These are phyloP conservation scores for Talaromyces sp. DNA, from an alignment of 2,329 filamentous ascomycete genomes.

Conservation along the genomic window DNA sequence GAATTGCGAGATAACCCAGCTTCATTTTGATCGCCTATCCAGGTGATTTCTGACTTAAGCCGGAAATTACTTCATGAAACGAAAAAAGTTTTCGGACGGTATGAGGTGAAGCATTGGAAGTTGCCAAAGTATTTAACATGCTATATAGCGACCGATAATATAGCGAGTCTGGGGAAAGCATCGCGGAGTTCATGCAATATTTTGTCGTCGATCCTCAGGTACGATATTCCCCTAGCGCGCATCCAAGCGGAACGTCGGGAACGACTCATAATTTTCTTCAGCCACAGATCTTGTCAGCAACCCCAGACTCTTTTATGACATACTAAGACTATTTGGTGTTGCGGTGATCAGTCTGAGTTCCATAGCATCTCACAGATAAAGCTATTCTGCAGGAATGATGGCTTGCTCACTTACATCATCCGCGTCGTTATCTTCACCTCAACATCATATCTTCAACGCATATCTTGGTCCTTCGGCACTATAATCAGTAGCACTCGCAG, in stretches of 20 bases:
- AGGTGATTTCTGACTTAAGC: neutral
- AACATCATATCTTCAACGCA: neutral
- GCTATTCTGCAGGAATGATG: neutral
- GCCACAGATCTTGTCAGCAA: neutral
- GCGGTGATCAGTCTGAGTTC: neutral
- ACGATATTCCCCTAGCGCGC: conserved; percentile 9
- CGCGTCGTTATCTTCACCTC: neutral
- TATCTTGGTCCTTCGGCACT: neutral
- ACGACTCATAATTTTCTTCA: neutral
- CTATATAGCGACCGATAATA: neutral
- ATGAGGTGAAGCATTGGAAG: neutral
- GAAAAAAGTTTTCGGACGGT: neutral
- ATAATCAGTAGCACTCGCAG: neutral
- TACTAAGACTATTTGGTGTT: neutral
- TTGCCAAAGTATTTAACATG: neutral
- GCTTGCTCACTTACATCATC: neutral
- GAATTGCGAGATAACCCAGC: conserved; percentile 2
- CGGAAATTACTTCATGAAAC: neutral
- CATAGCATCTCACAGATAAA: neutral
- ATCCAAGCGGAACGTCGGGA: conserved; percentile 9
- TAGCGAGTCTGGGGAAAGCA: neutral
- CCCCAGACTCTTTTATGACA: neutral
- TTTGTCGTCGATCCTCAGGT: neutral
- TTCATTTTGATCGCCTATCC: conserved; percentile 5
- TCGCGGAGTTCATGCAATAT: neutral